These are phyloP conservation scores for Curvularia spicifera DNA, from an alignment of 2,329 filamentous ascomycete genomes.

Conservation along the genomic window DNA sequence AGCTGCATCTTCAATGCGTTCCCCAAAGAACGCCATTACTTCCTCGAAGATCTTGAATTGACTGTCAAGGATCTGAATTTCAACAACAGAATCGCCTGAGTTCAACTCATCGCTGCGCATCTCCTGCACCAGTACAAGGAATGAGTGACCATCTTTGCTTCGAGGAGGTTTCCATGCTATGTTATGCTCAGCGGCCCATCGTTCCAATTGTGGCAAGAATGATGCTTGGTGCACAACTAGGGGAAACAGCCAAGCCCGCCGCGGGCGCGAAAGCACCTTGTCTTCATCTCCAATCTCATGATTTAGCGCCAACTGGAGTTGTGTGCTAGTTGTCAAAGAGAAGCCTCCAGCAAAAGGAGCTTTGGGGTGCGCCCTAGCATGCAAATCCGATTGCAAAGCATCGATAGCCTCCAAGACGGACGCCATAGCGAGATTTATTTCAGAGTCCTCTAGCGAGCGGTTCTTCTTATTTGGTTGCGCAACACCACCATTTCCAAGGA, in stretches of 20 bases:
- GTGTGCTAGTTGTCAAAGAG: neutral
- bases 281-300: neutral
- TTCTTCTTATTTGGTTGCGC: neutral
- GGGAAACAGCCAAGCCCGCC: constrained; percentile 10
- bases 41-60: neutral
- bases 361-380: neutral
- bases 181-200: neutral
- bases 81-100: neutral
- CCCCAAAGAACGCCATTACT: neutral
- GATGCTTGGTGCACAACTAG: neutral
- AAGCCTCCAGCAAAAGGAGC: constrained; percentile 1
- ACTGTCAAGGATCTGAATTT: neutral
- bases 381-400: neutral
- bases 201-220: neutral
- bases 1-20: neutral
- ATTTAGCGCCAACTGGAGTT: neutral
- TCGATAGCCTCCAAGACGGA: constrained; percentile 7
- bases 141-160: neutral
- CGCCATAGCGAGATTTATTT: neutral
- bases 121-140: constrained; percentile 3
- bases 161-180: neutral
- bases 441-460: neutral
- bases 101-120: neutral
- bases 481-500: neutral
- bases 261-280: neutral